phyloP scores from a whole-genome alignment of 139 green algal genomes.

The Coelastrella sp. region DNA sequence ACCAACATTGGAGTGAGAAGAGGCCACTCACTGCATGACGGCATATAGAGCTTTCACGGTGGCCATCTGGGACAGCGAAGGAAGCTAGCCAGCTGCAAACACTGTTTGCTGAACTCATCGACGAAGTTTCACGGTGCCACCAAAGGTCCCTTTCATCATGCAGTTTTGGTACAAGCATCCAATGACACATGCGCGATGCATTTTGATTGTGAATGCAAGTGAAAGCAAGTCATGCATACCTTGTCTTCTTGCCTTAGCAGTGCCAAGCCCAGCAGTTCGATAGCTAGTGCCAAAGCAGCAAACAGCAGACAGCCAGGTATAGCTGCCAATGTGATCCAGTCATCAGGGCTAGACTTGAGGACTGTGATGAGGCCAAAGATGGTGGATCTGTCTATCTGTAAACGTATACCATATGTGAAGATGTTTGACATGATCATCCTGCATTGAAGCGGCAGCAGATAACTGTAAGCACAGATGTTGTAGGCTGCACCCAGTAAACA shows the following conservation, averaged over 20 bases:
- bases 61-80: too few species aligned
- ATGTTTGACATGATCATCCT: conserved; percentile 43
- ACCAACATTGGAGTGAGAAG: too few species aligned
- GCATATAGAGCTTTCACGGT: too few species aligned
- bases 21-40: too few species aligned
- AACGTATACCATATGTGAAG: conserved; percentile 20
- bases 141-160: too few species aligned
- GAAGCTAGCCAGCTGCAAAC: too few species aligned
- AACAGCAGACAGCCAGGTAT: conserved; percentile 20
- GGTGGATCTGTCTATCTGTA: background rate
- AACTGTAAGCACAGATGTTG: background rate
- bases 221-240: background rate
- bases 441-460: background rate
- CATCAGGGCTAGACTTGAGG: conserved; percentile 4
- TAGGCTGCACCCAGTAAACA: background rate
- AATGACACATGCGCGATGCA: too few species aligned
- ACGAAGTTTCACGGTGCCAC: too few species aligned
- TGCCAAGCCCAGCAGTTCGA: background rate
- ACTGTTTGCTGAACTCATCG: too few species aligned
- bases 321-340: background rate
- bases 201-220: background rate
- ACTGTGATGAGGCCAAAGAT: background rate
- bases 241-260: background rate
- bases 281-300: background rate
- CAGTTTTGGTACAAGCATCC: too few species aligned